These are phyloP conservation scores for Dryas integrifolia DNA, from an alignment of 331 rosid genomes.

Conservation along the genomic window DNA sequence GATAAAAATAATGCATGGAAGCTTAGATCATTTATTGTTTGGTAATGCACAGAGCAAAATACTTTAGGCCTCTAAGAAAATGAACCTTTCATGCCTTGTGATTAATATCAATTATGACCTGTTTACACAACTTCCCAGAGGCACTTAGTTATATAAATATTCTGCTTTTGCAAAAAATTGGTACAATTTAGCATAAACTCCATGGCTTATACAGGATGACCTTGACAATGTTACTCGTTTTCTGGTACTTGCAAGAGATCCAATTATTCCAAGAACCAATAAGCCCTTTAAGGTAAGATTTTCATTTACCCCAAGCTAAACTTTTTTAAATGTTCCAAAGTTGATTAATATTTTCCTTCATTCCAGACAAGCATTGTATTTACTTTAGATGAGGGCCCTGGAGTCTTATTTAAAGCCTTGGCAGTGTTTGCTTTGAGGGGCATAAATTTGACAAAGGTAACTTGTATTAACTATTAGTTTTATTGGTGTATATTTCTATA, in stretches of 20 bases:
- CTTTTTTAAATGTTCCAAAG: too few species aligned
- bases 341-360: conserved; percentile 3
- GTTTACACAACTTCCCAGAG: too few species aligned
- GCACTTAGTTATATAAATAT: too few species aligned
- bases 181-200: too few species aligned
- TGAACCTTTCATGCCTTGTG: too few species aligned
- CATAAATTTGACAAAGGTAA: conserved; percentile 73
- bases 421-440: conserved; percentile 78
- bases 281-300: conserved; percentile 54
- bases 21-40: too few species aligned
- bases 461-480: not conserved
- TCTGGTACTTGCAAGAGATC: conserved; percentile 82
- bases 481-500: too few species aligned
- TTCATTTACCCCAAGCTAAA: not conserved
- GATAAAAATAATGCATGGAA: too few species aligned
- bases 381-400: conserved; percentile 85
- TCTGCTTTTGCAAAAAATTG: not conserved
- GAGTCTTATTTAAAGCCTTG: conserved; percentile 81
- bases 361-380: conserved; percentile 82
- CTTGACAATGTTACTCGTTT: conserved; percentile 74
- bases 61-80: too few species aligned
- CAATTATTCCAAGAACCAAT: conserved; percentile 66
- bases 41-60: too few species aligned
- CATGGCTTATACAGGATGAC: conserved; percentile 51
- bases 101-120: too few species aligned